A percentile compares a stretch with the other conserved stretches of the same genome.
Conservation (phyloP, 768 basidiomycete species). For the Rhodotorula toruloides region DNA sequence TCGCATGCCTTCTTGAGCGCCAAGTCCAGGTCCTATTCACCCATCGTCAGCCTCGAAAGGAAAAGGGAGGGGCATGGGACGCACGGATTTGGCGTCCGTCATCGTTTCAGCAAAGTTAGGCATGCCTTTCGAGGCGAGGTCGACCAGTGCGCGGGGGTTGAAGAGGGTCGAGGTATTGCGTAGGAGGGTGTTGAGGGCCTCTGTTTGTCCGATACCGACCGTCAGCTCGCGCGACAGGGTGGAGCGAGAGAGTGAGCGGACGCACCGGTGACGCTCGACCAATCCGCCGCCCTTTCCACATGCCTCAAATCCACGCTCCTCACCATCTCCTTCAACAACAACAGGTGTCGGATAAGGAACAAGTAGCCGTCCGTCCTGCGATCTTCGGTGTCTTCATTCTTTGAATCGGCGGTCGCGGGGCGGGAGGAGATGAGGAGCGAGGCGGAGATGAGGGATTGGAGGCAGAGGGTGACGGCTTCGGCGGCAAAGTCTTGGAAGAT, state of each 20-base stretch:
- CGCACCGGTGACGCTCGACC: slow-evolving; percentile 37
- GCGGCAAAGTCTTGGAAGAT: slow-evolving; percentile 96
- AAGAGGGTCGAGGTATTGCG: slow-evolving; percentile 28
- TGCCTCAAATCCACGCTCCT: slow-evolving; percentile 64
- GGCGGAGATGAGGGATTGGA: slow-evolving; percentile 70
- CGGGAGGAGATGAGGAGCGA: slow-evolving; percentile 58
- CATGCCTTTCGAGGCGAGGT: slow-evolving; percentile 25
- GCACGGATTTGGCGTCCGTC: slow-evolving; percentile 66
- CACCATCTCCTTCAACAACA: slow-evolving; percentile 86
- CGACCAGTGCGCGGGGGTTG: slow-evolving; percentile 34
- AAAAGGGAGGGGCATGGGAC: slow-evolving; percentile 24
- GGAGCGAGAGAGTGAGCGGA: not conserved
- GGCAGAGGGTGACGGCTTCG: slow-evolving; percentile 78
- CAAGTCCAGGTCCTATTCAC: slow-evolving; percentile 69
- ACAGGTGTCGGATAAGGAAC: slow-evolving; percentile 82
- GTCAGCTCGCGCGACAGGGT: too few relatives aligned
- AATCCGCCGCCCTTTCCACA: slow-evolving; percentile 51
- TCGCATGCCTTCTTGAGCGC: slow-evolving; percentile 81
- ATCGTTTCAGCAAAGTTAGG: slow-evolving; percentile 55
- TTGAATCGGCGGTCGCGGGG: not conserved
- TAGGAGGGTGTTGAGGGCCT: slow-evolving; percentile 21
- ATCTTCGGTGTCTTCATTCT: slow-evolving; percentile 15
- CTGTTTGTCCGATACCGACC: too few relatives aligned
- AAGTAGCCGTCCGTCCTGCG: slow-evolving; percentile 65
- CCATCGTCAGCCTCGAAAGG: not conserved